Percentiles rank a stretch among this genome's conserved stretches.
Evolutionary conservation across 2,329 filamentous ascomycete genomes (phyloP).

Genomic region (Ampelomyces quisqualis): DNA sequence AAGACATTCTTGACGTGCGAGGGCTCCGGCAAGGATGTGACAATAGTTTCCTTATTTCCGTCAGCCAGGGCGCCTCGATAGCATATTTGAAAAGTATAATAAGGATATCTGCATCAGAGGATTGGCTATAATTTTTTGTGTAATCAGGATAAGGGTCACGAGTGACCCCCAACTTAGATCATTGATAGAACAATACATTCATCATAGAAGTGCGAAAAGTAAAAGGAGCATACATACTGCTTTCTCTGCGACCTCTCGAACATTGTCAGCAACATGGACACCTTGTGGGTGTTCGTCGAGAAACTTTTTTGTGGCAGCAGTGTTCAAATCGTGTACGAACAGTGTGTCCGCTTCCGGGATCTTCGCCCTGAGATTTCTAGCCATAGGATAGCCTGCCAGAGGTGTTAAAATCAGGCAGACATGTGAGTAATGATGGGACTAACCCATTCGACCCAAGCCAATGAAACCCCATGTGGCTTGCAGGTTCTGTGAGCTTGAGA

Average conservation of each 20-base stretch:
- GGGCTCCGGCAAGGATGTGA: constrained; percentile 88
- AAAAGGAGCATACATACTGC: constrained; percentile 55
- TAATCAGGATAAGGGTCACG: constrained; percentile 63
- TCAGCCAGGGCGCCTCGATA: constrained; percentile 16
- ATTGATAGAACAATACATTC: constrained; percentile 57
- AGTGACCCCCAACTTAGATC: constrained; percentile 72
- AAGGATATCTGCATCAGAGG: constrained; percentile 58
- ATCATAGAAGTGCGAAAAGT: constrained; percentile 46
- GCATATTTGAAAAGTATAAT: constrained; percentile 7
- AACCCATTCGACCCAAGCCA: constrained; percentile 54
- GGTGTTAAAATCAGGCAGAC: constrained; percentile 19
- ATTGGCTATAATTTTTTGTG: constrained; percentile 67
- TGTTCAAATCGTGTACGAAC: constrained; percentile 66
- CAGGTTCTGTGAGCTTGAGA: constrained; percentile 46
- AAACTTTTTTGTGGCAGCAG: constrained; percentile 58
- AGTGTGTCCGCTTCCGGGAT: constrained; percentile 63
- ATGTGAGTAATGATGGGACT: constrained; percentile 27
- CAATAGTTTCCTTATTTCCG: constrained; percentile 68
- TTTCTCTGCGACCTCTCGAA: constrained; percentile 65
- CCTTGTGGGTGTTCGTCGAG: constrained; percentile 55
- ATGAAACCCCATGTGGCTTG: constrained; percentile 54
- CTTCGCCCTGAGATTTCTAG: constrained; percentile 67
- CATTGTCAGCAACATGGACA: constrained; percentile 58
- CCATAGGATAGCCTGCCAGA: constrained; percentile 67
- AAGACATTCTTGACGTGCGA: constrained; percentile 85